phyloP scores from a whole-genome alignment of 208 protist genomes.

The Trypanosoma platydactyli region DNA sequence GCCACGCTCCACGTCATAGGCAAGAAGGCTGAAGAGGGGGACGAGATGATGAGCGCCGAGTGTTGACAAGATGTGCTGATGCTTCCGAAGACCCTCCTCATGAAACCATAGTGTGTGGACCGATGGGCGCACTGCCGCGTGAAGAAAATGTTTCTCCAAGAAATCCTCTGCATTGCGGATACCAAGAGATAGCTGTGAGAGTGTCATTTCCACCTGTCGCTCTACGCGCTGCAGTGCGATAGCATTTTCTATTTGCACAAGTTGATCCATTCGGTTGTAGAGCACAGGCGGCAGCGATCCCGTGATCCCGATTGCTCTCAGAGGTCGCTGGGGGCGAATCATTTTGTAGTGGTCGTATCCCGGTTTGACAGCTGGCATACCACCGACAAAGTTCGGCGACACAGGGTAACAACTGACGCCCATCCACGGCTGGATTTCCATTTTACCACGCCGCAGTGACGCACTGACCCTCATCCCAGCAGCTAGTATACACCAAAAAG shows the following conservation, averaged over 20 bases:
- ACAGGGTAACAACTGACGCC: constrained; percentile 76
- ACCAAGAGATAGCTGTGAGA: constrained; percentile 80
- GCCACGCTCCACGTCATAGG: constrained; percentile 85
- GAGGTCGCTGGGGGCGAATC: constrained; percentile 56
- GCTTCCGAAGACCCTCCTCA: constrained; percentile 71
- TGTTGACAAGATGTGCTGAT: constrained; percentile 76
- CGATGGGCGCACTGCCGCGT: constrained; percentile 75
- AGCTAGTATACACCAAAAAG: background rate
- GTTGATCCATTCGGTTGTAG: constrained; percentile 83
- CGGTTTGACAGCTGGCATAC: constrained; percentile 48
- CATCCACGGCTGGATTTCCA: constrained; percentile 78
- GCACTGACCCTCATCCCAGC: constrained; percentile 27
- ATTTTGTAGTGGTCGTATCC: constrained; percentile 75
- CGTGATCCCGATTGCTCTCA: constrained; percentile 71
- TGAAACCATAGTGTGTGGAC: constrained; percentile 88
- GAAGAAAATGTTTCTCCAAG: constrained; percentile 76
- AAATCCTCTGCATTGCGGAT: constrained; percentile 89
- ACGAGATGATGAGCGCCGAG: constrained; percentile 87
- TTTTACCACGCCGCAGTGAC: constrained; percentile 54
- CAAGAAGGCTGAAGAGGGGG: constrained; percentile 84
- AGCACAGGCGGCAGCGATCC: constrained; percentile 73
- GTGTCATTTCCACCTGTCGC: constrained; percentile 79
- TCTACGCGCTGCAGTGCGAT: constrained; percentile 81
- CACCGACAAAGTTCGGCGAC: constrained; percentile 52
- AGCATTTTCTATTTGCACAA: constrained; percentile 84